These are phyloP conservation scores for Magnusiomyces suaveolens DNA, from an alignment of 1,139 yeast species.

Conservation along the genomic window DNA sequence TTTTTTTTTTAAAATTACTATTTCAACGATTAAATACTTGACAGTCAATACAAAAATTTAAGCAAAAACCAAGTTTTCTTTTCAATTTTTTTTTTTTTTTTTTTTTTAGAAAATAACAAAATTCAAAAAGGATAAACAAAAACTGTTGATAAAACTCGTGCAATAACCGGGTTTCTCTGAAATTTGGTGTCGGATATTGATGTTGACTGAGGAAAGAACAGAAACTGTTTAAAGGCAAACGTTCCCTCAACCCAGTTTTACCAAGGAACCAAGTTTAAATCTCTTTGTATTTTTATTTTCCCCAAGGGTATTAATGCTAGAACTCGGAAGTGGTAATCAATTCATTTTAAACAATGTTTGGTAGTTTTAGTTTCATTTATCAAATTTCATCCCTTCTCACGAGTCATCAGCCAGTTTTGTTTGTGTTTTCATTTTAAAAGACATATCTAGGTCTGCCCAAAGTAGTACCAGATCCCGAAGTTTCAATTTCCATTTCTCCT, in stretches of 20 bases:
- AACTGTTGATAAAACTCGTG: too few species aligned
- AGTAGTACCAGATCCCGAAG: slow-evolving; percentile 58
- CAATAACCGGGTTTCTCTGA: background rate
- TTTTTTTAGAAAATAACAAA: background rate
- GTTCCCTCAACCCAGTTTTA: background rate
- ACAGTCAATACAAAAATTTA: too few species aligned
- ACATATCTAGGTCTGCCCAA: slow-evolving; percentile 51
- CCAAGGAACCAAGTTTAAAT: background rate
- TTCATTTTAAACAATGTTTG: too few species aligned
- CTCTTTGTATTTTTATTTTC: background rate
- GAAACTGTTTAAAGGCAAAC: background rate
- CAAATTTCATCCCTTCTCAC: background rate
- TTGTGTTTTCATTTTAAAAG: background rate
- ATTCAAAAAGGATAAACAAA: too few species aligned
- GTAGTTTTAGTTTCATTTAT: too few species aligned
- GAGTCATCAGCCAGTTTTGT: too few species aligned
- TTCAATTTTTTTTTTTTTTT: too few species aligned
- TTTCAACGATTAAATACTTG: too few species aligned
- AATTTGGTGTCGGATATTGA: background rate
- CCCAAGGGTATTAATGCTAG: too few species aligned
- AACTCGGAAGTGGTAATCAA: too few species aligned
- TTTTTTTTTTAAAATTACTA: too few species aligned
- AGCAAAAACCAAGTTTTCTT: background rate
- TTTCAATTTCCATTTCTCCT: slow-evolving; percentile 51
- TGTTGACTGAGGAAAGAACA: background rate